phyloP scores from a whole-genome alignment of 352 stramenopile species.

The Pythium rhizo-oryzae region DNA sequence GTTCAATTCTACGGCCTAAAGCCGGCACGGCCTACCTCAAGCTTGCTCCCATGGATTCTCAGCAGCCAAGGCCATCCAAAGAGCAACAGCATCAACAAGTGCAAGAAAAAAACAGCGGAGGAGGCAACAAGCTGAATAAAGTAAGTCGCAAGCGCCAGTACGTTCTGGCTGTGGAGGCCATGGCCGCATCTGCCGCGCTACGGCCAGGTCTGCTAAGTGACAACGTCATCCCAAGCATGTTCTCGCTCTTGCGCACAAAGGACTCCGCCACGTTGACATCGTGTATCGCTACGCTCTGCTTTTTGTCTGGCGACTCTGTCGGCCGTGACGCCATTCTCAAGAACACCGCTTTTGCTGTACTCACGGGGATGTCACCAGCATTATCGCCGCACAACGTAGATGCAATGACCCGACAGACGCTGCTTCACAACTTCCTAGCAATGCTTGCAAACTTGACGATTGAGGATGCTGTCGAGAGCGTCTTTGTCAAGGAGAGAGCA shows the following conservation, averaged over 20 bases:
- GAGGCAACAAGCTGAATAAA: conserved; percentile 31
- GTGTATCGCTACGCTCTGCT: conserved; percentile 62
- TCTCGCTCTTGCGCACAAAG: conserved; percentile 65
- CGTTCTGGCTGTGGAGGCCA: conserved; percentile 60
- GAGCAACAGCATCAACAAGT: conserved; percentile 3
- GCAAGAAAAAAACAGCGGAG: neutral
- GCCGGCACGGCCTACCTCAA: conserved; percentile 50
- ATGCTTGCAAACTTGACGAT: conserved; percentile 77
- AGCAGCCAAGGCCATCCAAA: neutral
- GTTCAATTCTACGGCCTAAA: conserved; percentile 32
- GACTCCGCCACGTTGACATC: conserved; percentile 50
- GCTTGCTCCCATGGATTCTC: conserved; percentile 43
- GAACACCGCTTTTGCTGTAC: conserved; percentile 49
- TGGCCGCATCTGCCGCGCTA: conserved; percentile 59
- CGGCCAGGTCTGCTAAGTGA: conserved; percentile 55
- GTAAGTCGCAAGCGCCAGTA: conserved; percentile 64
- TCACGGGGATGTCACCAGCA: conserved; percentile 26
- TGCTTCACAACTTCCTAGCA: conserved; percentile 51
- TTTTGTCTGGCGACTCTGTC: conserved; percentile 29
- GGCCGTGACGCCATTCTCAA: conserved; percentile 57
- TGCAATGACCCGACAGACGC: conserved; percentile 14
- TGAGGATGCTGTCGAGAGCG: conserved; percentile 62
- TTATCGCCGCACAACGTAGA: conserved; percentile 24
- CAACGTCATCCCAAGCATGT: conserved; percentile 63
- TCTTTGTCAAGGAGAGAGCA: conserved; percentile 75